A percentile compares a stretch with the other conserved stretches of the same genome.
Evolutionary conservation across 2,329 filamentous ascomycete genomes (phyloP).

Genomic region (Ceratocystis cacaofunesta): DNA sequence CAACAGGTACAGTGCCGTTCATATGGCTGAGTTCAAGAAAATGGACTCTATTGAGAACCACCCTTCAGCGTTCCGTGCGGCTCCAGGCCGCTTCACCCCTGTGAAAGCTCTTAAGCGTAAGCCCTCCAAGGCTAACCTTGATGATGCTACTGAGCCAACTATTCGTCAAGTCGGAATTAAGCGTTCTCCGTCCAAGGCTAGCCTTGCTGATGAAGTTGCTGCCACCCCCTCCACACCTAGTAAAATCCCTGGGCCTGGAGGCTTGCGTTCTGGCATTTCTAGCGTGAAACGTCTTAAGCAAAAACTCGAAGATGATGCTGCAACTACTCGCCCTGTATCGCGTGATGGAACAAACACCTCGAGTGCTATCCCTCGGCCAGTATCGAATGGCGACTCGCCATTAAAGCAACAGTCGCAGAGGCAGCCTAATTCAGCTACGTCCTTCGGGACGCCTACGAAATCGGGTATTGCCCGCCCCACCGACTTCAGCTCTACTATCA

Average conservation of each 20-base stretch:
- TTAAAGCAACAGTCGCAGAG: conserved; percentile 10
- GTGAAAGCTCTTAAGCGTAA: conserved; percentile 17
- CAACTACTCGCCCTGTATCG: conserved; percentile 46
- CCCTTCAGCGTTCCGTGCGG: conserved; percentile 58
- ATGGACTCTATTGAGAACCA: conserved; percentile 94
- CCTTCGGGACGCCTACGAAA: conserved; percentile 29
- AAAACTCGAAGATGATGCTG: conserved; percentile 51
- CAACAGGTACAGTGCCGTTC: conserved; percentile 66
- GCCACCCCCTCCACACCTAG: conserved; percentile 4
- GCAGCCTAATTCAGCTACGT: conserved; percentile 3
- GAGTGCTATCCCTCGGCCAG: conserved; percentile 35
- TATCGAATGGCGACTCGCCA: conserved; percentile 24
- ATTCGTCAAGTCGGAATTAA: conserved; percentile 22
- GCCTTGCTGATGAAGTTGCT: conserved; percentile 22
- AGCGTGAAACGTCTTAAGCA: conserved; percentile 59
- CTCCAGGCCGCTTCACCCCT: conserved; percentile 39
- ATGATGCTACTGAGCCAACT: conserved; percentile 37
- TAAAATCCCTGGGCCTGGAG: conserved; percentile 17
- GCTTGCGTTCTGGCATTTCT: conserved; percentile 20
- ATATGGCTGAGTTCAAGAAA: conserved; percentile 84
- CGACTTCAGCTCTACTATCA: conserved; percentile 20
- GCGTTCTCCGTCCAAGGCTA: conserved; percentile 24
- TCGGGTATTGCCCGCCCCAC: conserved; percentile 60
- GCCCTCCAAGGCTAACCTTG: conserved; percentile 47
- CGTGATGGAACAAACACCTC: conserved; percentile 26